A percentile compares a stretch with the other conserved stretches of the same genome.
phyloP scores from a whole-genome alignment of 108 stramenopile species.

The Nitzschia palea region DNA sequence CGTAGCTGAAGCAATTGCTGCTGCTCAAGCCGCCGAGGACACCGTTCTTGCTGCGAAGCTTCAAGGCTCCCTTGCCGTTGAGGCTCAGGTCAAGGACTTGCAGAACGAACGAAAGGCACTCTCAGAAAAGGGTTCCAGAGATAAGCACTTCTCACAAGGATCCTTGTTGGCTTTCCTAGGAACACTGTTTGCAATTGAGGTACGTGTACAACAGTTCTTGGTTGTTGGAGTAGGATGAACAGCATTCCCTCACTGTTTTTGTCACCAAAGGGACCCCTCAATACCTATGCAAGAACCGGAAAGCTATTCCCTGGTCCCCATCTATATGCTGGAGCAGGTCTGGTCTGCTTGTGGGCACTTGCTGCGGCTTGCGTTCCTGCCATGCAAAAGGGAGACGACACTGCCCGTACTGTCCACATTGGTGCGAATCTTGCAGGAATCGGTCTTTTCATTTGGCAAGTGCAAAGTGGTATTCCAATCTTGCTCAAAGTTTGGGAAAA shows the following conservation, averaged over 20 bases:
- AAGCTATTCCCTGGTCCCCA: slow-evolving; percentile 98
- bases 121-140: slow-evolving; percentile 53
- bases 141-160: slow-evolving; percentile 91
- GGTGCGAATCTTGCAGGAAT: slow-evolving; percentile 88
- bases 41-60: slow-evolving; percentile 43
- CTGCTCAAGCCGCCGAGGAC: slow-evolving; percentile 59
- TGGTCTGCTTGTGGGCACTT: slow-evolving; percentile 90
- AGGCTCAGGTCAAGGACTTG: slow-evolving; percentile 69
- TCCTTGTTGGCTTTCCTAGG: slow-evolving; percentile 87
- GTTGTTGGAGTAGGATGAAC: not conserved
- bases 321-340: slow-evolving; percentile 95
- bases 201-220: slow-evolving; percentile 27
- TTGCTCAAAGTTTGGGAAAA: slow-evolving; percentile 89
- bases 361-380: slow-evolving; percentile 86
- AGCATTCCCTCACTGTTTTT: not conserved
- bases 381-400: slow-evolving; percentile 99
- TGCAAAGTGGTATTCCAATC: slow-evolving; percentile 86
- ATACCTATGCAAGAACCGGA: slow-evolving; percentile 95
- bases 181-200: slow-evolving; percentile 93
- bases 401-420: slow-evolving; percentile 91
- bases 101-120: slow-evolving; percentile 84
- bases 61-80: slow-evolving; percentile 52
- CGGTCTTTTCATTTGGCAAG: slow-evolving; percentile 94
- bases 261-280: slow-evolving; percentile 83
- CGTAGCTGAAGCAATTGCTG: slow-evolving; percentile 44